phyloP scores from a whole-genome alignment of 306 rosid genomes.

The Ceratonia siliqua region DNA sequence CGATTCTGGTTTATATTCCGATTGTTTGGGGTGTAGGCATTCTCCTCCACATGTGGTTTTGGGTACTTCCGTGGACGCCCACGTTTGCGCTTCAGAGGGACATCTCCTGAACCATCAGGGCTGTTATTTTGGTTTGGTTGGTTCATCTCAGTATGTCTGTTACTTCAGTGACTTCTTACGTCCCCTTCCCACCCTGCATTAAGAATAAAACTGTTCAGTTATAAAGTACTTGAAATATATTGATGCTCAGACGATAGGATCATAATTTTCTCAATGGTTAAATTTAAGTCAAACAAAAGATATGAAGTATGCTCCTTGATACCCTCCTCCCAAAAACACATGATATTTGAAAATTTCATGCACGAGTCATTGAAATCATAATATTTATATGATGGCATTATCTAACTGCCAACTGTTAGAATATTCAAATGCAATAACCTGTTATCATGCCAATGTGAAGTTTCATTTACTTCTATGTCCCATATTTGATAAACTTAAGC shows the following conservation, averaged over 20 bases:
- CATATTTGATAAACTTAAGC: neutral
- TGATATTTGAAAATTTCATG: neutral
- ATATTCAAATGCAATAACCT: neutral
- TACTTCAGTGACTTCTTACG: slow-evolving; percentile 14
- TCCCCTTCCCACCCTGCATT: slow-evolving; percentile 31
- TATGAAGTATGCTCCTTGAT: neutral
- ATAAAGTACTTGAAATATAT: slow-evolving; percentile 2
- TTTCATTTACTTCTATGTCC: neutral
- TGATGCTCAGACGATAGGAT: slow-evolving; percentile 11
- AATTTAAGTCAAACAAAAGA: neutral
- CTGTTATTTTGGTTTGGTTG: slow-evolving; percentile 56
- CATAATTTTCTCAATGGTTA: slow-evolving; percentile 11
- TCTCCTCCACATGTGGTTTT: slow-evolving; percentile 47
- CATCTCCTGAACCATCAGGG: slow-evolving; percentile 58
- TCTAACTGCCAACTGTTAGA: neutral
- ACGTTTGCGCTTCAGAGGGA: slow-evolving; percentile 85
- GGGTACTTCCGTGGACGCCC: slow-evolving; percentile 97
- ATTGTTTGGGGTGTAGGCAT: slow-evolving; percentile 35
- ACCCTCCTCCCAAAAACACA: slow-evolving; percentile 3
- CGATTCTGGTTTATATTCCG: slow-evolving; percentile 45
- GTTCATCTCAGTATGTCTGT: slow-evolving; percentile 48
- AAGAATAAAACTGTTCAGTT: neutral
- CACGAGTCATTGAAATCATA: neutral
- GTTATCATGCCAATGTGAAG: neutral
- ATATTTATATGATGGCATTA: neutral